Evolutionary conservation across 805 yeast genomes (phyloP).

Genomic region (Saccharomycopsis babjevae): DNA sequence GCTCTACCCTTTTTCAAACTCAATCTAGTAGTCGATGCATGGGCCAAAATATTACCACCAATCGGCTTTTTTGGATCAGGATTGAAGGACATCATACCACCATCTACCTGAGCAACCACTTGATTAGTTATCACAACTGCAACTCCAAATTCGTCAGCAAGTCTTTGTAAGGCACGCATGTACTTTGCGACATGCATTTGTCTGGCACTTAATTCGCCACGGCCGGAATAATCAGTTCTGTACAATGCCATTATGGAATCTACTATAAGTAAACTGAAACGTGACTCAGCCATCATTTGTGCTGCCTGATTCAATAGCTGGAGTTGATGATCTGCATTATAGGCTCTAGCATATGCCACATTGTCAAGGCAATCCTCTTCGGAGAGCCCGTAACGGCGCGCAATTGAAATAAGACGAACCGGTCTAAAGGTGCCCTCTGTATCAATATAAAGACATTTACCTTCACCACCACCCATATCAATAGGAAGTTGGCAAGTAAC

Average conservation of each 20-base stretch:
- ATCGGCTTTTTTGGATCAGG: conserved; percentile 98
- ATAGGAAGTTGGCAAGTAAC: conserved; percentile 94
- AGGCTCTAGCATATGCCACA: conserved; percentile 95
- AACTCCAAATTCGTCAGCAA: conserved; percentile 96
- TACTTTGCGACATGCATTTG: conserved; percentile 91
- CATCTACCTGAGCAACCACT: conserved; percentile 96
- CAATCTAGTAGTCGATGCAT: conserved; percentile 88
- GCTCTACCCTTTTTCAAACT: conserved; percentile 86
- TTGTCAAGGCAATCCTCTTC: conserved; percentile 93
- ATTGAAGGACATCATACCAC: conserved; percentile 56
- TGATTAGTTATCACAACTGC: conserved; percentile 95
- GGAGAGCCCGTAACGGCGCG: conserved; percentile 81
- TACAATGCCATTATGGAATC: conserved; percentile 96
- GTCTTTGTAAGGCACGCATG: conserved; percentile 81
- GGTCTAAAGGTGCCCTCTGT: conserved; percentile 98
- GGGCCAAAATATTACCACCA: conserved; percentile 97
- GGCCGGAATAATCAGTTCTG: conserved; percentile 88
- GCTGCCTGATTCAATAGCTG: conserved; percentile 84
- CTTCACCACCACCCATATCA: conserved; percentile 98
- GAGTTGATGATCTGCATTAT: conserved; percentile 92
- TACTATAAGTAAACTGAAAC: conserved; percentile 85
- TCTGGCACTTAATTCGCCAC: conserved; percentile 92
- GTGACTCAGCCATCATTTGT: conserved; percentile 88
- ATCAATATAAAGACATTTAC: conserved; percentile 90
- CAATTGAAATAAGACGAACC: conserved; percentile 77